Evolutionary conservation across 1,139 yeast genomes (phyloP), one percentile per base, ranked within the genome.

Genomic region (Candida sp.): DNA sequence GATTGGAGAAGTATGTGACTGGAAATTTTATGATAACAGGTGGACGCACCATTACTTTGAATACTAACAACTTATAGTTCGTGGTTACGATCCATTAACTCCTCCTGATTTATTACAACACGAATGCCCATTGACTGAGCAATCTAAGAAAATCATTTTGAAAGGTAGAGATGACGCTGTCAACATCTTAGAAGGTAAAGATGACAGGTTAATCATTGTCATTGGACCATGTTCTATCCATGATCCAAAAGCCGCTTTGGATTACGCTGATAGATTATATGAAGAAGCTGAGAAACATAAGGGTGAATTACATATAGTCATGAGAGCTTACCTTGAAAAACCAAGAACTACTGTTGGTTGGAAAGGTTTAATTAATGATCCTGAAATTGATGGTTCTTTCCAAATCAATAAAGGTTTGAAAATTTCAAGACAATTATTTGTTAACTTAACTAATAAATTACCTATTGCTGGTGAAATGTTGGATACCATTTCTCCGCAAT

Each of bases 281-380:
- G 74, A 74, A 49, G 69, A 86, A 49, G 73, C 90, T 38, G 84
- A 79, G 41, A 88, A 87, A 66, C 77, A 87, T 51, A 66, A 79
- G 48, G 80, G 75, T 45, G 98, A 93, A 53, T 73, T 93, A 51
- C 84, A 86, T 42, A 79, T 93, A 49, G 79, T 93, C 53, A 93
- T 93, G 98, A 83, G 98, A 70, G 98, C 98, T 12, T 93, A 93
- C 77, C 77, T 93, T 57, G 99, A 93, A 69, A 93, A 93, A 70
- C 99, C 99, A 60, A 84, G 99, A 73, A 93, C 99, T 50, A 93
- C 98, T 29, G 98, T 93, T 44, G 99, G 99, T 51, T 93, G 99
- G 99, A 93, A 93, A 73, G 99, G 99, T 52, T 76, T 93, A 60
- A 90, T 93, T 63, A 93, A 93, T 65, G 99, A 93, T 66, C 99